Evolutionary conservation across 495 filamentous ascomycete species (phyloP), one percentile per base, ranked within the genome.

Genomic region (Neohortaea acidophila): DNA sequence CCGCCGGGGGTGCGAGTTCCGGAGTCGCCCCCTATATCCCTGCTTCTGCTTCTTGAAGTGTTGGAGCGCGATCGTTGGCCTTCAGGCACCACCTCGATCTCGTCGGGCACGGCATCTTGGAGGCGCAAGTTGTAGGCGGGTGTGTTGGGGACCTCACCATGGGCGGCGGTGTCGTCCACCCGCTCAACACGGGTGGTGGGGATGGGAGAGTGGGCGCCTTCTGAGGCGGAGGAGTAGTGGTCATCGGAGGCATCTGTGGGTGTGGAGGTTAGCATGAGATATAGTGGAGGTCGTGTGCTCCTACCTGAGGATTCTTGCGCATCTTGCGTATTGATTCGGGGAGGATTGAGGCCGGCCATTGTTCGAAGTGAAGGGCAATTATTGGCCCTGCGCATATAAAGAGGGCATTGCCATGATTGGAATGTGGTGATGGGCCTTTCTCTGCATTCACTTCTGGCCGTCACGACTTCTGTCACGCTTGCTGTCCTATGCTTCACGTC

Each of bases 221-320:
- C 81, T 40, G 74, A 79, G 43, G 85, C 85, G 65, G 92, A 85
- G 34, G 84, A 84, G 57, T 85, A 94, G 59, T 92, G 81, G 35
- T 94, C 85, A 20, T 91, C 71, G 39, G 79, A 80, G 33, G 63
- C 68, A 56, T 68, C 73, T 71, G 42, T 29, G 39, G 53, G 44
- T 47, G 35, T 29, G 11, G 26, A 17, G 31, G 41, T 43, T 33
- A 34, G 36, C 24, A 7, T 8, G 20, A 19, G n/a, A 13, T 13
- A 24, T 22, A 11, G 17, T 23, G 21, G 25, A 6, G 27, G 12
- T 7, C 22, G 37, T 15, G 2, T 15, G 39, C 30, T 69, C 84
- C 70, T 40, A 40, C 38, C 41, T 2, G 41, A 45, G 51, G 83
- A 67, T 36, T 92, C 84, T 57, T 77, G 82, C 49, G 81, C 67